Evolutionary conservation across 75 land plant genomes (phyloP).

Genomic region (Azolla pinnata): DNA sequence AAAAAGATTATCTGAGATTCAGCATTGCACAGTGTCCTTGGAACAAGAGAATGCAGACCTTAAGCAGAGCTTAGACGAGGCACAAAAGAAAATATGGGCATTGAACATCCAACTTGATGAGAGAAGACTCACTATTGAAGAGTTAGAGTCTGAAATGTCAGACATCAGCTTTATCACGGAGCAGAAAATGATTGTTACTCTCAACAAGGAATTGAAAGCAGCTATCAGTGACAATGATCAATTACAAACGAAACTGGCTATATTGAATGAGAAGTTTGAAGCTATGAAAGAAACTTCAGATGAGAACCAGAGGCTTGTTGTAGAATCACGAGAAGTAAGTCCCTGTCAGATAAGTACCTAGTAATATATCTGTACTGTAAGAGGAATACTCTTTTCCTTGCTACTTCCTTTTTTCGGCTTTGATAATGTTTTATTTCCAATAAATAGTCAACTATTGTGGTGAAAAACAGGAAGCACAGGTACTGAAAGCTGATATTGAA

Average conservation of each 20-base stretch:
- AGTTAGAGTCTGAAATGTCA: slow-evolving; percentile 44
- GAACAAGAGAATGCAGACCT: slow-evolving; percentile 39
- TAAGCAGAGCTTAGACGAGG: slow-evolving; percentile 25
- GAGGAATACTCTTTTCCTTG: too few species aligned
- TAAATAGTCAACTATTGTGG: too few species aligned
- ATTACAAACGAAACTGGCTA: slow-evolving; percentile 31
- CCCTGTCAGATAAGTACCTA: too few species aligned
- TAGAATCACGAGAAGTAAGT: slow-evolving; percentile 74
- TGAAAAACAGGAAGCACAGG: too few species aligned
- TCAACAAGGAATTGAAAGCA: slow-evolving; percentile 33
- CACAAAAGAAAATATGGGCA: slow-evolving; percentile 13
- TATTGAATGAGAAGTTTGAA: slow-evolving; percentile 56
- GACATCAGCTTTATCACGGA: slow-evolving; percentile 36
- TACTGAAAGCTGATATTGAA: too few species aligned
- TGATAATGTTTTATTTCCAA: too few species aligned
- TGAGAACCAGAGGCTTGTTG: slow-evolving; percentile 60
- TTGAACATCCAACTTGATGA: slow-evolving; percentile 49
- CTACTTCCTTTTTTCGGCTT: too few species aligned
- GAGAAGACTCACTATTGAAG: slow-evolving; percentile 29
- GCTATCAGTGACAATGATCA: slow-evolving; percentile 41
- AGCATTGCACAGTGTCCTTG: slow-evolving; percentile 10
- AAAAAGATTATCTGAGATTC: slow-evolving; percentile 11
- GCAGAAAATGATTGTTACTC: slow-evolving; percentile 29
- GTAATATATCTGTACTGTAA: too few species aligned
- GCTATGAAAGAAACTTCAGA: slow-evolving; percentile 47